Evolutionary conservation across 2,329 filamentous ascomycete genomes (phyloP).

Genomic region (Ilyonectria mors-panacis): DNA sequence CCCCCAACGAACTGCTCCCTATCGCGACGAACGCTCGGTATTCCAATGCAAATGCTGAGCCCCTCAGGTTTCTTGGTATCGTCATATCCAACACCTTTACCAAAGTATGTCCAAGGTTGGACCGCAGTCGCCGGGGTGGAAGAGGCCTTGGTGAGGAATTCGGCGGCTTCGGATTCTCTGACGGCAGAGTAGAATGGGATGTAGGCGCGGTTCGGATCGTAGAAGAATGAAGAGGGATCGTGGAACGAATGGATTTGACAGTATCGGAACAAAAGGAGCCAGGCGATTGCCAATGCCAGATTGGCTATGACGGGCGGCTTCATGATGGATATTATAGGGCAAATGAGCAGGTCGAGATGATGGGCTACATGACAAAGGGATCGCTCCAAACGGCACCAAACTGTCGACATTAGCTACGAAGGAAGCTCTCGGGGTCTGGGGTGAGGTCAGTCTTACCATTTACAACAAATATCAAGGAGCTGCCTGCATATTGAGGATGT

Average conservation of each 20-base stretch:
- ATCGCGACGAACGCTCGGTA: constrained; percentile 48
- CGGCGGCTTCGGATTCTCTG: constrained; percentile 43
- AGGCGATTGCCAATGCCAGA: constrained; percentile 21
- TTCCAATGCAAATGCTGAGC: constrained; percentile 46
- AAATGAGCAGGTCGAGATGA: background rate
- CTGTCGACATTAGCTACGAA: constrained; percentile 8
- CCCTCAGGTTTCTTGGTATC: constrained; percentile 4
- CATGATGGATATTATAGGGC: constrained; percentile 12
- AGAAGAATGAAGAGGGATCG: constrained; percentile 48
- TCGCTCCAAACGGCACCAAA: constrained; percentile 7
- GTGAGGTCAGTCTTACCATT: constrained; percentile 7
- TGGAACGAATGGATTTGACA: constrained; percentile 40
- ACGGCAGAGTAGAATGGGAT: constrained; percentile 41
- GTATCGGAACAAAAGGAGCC: constrained; percentile 43
- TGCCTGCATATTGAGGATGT: background rate
- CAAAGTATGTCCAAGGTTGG: constrained; percentile 23
- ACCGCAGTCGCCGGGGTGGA: constrained; percentile 18
- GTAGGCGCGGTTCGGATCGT: constrained; percentile 44
- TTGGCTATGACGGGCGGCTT: constrained; percentile 18
- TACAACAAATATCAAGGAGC: constrained; percentile 1
- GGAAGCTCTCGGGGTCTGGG: background rate
- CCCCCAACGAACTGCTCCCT: constrained; percentile 44
- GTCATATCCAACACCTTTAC: background rate
- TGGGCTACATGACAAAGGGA: constrained; percentile 8
- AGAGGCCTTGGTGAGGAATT: constrained; percentile 32